A percentile compares a stretch with the other conserved stretches of the same genome.
phyloP scores from a whole-genome alignment of 2,329 filamentous ascomycete species.

The Colletotrichum horii region DNA sequence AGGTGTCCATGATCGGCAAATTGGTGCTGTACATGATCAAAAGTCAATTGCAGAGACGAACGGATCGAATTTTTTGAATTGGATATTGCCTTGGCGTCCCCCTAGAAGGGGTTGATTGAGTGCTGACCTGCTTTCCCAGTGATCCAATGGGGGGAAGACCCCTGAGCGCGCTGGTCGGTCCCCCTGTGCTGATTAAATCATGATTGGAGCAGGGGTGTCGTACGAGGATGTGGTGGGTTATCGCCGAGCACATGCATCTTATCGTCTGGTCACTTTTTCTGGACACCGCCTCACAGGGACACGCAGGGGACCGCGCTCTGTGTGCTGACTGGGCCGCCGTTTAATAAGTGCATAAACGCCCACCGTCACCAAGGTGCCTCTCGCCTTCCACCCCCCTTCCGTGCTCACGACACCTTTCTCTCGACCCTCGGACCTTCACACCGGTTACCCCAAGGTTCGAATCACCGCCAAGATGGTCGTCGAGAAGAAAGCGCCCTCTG shows the following conservation, averaged over 20 bases:
- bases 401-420: not conserved
- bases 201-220: not conserved
- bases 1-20: not conserved
- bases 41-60: not conserved
- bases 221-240: constrained; percentile 13
- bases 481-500: not conserved
- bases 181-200: not conserved
- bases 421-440: not conserved
- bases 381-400: not conserved
- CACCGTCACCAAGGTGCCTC: not conserved
- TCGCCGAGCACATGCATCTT: constrained; percentile 14
- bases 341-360: constrained; percentile 11
- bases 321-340: not conserved
- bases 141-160: not conserved
- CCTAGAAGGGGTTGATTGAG: not conserved
- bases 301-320: not conserved
- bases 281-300: constrained; percentile 14
- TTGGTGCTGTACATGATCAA: not conserved
- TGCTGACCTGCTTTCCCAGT: not conserved
- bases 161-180: not conserved
- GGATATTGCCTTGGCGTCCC: not conserved
- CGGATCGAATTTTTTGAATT: not conserved
- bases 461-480: not conserved
- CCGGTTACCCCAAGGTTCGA: not conserved
- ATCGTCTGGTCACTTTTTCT: not conserved